Percentiles rank a stretch among this genome's conserved stretches.
phyloP scores from a whole-genome alignment of 768 basidiomycete species.

The Tylopilus subfusipes region DNA sequence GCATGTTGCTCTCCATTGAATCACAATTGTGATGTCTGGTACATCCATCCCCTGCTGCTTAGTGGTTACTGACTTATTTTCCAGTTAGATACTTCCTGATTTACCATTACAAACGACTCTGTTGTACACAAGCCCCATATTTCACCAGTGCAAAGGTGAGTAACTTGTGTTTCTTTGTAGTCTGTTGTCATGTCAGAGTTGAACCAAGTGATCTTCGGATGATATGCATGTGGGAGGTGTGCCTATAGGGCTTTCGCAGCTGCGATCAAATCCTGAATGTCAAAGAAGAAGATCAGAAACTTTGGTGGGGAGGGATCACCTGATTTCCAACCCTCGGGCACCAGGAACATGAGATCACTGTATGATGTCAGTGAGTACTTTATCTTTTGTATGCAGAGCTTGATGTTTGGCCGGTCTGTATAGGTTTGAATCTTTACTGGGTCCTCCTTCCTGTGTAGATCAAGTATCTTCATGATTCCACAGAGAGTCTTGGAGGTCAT shows the following conservation, averaged over 20 bases:
- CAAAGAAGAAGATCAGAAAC: neutral
- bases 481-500: neutral
- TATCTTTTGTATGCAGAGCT: neutral
- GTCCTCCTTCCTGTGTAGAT: neutral
- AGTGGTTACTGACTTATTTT: no score
- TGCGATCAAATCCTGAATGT: neutral
- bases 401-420: neutral
- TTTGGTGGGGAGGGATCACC: neutral
- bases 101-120: neutral
- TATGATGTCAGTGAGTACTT: neutral
- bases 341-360: neutral
- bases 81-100: neutral
- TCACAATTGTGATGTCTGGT: neutral
- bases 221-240: neutral
- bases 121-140: neutral
- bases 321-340: neutral
- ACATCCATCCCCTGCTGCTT: neutral
- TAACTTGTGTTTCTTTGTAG: neutral
- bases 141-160: neutral
- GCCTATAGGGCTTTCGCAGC: neutral
- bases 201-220: neutral
- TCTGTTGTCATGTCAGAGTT: neutral
- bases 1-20: neutral
- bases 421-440: neutral
- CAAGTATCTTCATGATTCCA: neutral